A percentile compares a stretch with the other conserved stretches of the same genome.
Conservation (phyloP, 176 grass and related monocot genomes). For the Musa beccarii region DNA sequence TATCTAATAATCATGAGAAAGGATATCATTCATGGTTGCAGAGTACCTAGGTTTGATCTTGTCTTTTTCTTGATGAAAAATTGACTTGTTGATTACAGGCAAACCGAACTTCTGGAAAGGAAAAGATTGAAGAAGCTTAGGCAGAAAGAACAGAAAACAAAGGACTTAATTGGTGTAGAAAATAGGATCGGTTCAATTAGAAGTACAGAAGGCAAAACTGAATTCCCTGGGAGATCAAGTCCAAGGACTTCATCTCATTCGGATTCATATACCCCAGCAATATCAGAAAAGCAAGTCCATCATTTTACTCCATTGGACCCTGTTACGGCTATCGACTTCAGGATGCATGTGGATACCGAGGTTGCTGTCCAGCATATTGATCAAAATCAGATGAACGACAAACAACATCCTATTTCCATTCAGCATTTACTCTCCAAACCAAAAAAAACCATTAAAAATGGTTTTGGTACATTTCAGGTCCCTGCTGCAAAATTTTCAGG, state of each 20-base stretch:
- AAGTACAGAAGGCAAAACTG: neutral
- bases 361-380: constrained; percentile 11
- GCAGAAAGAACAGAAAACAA: constrained; percentile 69
- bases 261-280: constrained; percentile 22
- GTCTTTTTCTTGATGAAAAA: neutral
- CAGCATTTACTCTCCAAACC: constrained; percentile 3
- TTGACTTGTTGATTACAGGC: constrained; percentile 28
- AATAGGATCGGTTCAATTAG: neutral
- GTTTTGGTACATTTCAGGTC: neutral
- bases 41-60: neutral
- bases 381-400: constrained; percentile 15
- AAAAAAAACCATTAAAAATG: constrained; percentile 23
- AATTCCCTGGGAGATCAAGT: constrained; percentile 17
- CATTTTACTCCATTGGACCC: constrained; percentile 11
- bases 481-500: constrained; percentile 20
- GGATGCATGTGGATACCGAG: constrained; percentile 7
- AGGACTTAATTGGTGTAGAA: constrained; percentile 34
- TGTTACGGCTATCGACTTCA: constrained; percentile 12
- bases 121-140: constrained; percentile 83
- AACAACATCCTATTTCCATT: constrained; percentile 7
- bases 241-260: constrained; percentile 32
- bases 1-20: neutral
- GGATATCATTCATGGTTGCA: neutral
- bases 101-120: constrained; percentile 54
- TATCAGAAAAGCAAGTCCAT: neutral